Conservation (phyloP, 768 basidiomycete species). For the Pleurotus eryngii region DNA sequence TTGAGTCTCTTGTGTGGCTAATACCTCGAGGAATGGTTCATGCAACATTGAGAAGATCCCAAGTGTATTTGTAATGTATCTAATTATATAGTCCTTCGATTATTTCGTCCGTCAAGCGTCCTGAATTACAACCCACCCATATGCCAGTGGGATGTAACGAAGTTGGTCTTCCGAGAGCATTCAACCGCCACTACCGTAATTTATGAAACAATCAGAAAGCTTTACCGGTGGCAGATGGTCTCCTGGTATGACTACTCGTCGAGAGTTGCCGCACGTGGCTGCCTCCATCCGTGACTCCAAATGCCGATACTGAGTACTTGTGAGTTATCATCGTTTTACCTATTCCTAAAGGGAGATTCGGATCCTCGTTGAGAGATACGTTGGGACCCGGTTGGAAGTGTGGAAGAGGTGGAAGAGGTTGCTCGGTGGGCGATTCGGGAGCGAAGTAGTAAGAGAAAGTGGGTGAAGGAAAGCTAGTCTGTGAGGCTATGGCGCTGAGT, state of each 20-base stretch:
- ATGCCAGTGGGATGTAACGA: too few relatives aligned
- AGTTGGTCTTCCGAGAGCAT: too few relatives aligned
- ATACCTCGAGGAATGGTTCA: too few relatives aligned
- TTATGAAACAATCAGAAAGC: neutral
- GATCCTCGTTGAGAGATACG: neutral
- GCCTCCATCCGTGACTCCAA: neutral
- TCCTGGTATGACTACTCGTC: neutral
- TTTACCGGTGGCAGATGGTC: neutral
- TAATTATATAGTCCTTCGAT: too few relatives aligned
- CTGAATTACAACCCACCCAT: too few relatives aligned
- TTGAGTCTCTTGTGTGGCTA: too few relatives aligned
- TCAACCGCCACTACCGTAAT: too few relatives aligned
- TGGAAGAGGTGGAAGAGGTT: constrained; percentile 4
- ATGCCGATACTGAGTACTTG: neutral
- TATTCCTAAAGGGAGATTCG: neutral
- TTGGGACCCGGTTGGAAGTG: neutral
- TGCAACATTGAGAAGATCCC: too few relatives aligned
- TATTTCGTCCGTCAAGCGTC: too few relatives aligned
- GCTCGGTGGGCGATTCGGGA: neutral
- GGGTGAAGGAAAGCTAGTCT: constrained; percentile 6
- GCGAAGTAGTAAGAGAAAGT: constrained; percentile 3
- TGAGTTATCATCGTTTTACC: neutral
- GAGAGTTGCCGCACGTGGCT: neutral
- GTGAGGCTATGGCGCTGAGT: constrained; percentile 2
- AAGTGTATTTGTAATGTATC: too few relatives aligned